Conservation (phyloP, 805 yeast genomes). For the Saturnispora mendoncae region DNA sequence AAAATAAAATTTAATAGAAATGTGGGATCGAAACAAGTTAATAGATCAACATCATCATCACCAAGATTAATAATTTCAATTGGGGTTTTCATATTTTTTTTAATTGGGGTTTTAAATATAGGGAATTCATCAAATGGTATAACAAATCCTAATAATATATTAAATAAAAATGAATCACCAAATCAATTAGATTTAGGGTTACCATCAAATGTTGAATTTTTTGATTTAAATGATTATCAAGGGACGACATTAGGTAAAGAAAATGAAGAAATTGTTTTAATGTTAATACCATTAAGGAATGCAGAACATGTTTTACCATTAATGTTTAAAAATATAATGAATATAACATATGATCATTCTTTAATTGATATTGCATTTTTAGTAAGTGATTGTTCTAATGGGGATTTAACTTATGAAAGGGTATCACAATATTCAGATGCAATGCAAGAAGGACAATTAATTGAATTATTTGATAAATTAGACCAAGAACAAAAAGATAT, state of each 20-base stretch:
- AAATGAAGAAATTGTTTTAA: slow-evolving; percentile 53
- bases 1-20: too few relatives aligned
- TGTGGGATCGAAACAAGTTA: too few relatives aligned
- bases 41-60: too few relatives aligned
- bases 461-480: slow-evolving; percentile 37
- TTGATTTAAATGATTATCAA: slow-evolving; percentile 49
- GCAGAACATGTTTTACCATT: slow-evolving; percentile 70
- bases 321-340: slow-evolving; percentile 81
- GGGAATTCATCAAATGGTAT: not conserved
- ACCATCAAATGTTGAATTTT: slow-evolving; percentile 29
- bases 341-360: slow-evolving; percentile 74
- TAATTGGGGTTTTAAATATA: not conserved
- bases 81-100: not conserved
- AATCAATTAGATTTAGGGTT: slow-evolving; percentile 10
- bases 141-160: not conserved
- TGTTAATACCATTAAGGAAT: slow-evolving; percentile 70
- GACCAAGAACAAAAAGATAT: slow-evolving; percentile 30
- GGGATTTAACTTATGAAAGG: slow-evolving; percentile 57
- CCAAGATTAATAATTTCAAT: too few relatives aligned
- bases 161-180: slow-evolving; percentile 8
- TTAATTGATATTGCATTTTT: slow-evolving; percentile 72
- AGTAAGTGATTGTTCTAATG: slow-evolving; percentile 68
- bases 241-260: slow-evolving; percentile 44
- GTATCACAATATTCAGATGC: slow-evolving; percentile 57
- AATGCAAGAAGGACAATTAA: slow-evolving; percentile 62